Conservation (phyloP, 306 rosid species). For the Sicyos edulis region DNA sequence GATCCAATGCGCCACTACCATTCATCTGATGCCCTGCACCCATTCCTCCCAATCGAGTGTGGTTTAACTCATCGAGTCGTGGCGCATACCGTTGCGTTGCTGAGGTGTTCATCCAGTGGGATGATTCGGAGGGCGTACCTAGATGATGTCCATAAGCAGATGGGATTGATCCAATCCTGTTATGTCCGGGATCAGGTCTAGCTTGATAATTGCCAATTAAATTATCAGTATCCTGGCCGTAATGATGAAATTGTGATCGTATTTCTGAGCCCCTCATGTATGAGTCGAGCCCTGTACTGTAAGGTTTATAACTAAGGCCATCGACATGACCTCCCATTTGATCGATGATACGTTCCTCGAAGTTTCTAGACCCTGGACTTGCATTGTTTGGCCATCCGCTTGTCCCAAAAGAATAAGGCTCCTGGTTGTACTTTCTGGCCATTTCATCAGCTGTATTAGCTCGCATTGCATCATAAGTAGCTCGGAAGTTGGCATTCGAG, state of each 20-base stretch:
- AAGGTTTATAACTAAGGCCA: constrained; percentile 28
- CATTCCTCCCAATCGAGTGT: constrained; percentile 27
- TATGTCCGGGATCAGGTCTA: constrained; percentile 30
- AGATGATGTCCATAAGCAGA: constrained; percentile 24
- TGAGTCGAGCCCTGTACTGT: constrained; percentile 27
- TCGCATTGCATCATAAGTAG: constrained; percentile 18
- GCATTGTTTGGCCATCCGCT: constrained; percentile 26
- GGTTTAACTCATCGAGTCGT: constrained; percentile 52
- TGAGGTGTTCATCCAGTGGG: constrained; percentile 37
- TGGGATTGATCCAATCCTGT: constrained; percentile 21
- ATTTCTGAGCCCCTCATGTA: constrained; percentile 29
- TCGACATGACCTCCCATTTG: constrained; percentile 25
- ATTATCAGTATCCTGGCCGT: constrained; percentile 31
- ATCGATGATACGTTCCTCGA: constrained; percentile 31
- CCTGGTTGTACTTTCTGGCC: constrained; percentile 17
- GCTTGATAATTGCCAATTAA: constrained; percentile 23
- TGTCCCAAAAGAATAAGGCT: constrained; percentile 3
- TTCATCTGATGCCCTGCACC: constrained; percentile 28
- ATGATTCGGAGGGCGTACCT: constrained; percentile 24
- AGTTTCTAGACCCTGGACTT: constrained; percentile 29
- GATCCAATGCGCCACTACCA: constrained; percentile 24
- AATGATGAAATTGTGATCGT: constrained; percentile 29
- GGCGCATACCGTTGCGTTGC: constrained; percentile 59
- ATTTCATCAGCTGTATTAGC: constrained; percentile 16
- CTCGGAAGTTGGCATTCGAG: constrained; percentile 22